Conservation (phyloP, 164 flowering plant species). For the Hamamelis virginiana region DNA sequence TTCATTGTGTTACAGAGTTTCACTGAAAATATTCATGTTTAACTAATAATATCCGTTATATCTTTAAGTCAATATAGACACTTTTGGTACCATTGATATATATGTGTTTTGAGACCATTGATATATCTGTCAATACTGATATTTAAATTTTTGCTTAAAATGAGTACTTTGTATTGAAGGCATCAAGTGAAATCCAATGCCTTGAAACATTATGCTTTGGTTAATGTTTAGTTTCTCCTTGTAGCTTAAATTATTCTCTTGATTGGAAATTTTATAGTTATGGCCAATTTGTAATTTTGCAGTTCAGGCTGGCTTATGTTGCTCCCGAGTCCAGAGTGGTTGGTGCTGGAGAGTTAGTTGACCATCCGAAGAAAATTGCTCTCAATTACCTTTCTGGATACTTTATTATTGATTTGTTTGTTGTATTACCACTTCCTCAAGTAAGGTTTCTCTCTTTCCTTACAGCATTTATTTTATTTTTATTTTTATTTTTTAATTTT, state of each 20-base stretch:
- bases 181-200: not conserved
- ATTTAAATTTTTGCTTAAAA: no score
- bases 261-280: not conserved
- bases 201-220: no score
- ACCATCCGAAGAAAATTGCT: slow-evolving; percentile 78
- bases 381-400: slow-evolving; percentile 53
- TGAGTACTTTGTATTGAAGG: no score
- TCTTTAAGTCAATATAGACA: no score
- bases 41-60: no score
- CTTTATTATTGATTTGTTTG: slow-evolving; percentile 63
- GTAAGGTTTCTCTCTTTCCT: slow-evolving; percentile 31
- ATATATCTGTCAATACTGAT: no score
- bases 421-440: slow-evolving; percentile 84
- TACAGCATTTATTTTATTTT: not conserved
- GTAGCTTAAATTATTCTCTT: not conserved
- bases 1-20: no score
- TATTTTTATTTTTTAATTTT: not conserved
- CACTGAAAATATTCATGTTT: no score
- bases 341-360: slow-evolving; percentile 89
- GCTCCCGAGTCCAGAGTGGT: slow-evolving; percentile 87
- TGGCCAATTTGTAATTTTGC: slow-evolving; percentile 18
- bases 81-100: no score
- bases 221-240: no score
- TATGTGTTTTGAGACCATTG: no score
- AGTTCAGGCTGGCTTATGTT: slow-evolving; percentile 90